These are phyloP conservation scores for Aspergillus phoenicis DNA, from an alignment of 2,329 filamentous ascomycete species.

Conservation along the genomic window DNA sequence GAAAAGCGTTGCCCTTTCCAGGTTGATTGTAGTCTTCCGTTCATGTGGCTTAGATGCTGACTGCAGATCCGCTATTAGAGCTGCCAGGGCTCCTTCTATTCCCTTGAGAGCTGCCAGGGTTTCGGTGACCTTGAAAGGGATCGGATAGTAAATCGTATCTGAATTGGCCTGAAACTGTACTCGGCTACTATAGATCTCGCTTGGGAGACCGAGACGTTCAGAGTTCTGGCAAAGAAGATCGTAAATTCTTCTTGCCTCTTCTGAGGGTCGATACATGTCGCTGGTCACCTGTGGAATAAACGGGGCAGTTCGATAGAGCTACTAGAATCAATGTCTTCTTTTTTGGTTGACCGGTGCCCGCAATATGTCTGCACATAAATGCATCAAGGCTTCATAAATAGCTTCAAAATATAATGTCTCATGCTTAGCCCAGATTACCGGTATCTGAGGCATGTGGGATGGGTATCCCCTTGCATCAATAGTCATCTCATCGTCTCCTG, in stretches of 20 bases:
- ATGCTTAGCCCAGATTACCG: too few relatives aligned
- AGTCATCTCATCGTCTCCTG: too few relatives aligned
- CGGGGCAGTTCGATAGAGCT: background rate
- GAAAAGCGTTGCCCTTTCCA: background rate
- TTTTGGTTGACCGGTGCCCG: background rate
- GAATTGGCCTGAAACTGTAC: background rate
- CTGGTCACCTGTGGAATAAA: background rate
- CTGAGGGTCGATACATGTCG: background rate
- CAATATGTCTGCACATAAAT: background rate
- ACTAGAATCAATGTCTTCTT: too few relatives aligned
- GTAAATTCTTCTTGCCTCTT: background rate
- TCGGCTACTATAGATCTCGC: background rate
- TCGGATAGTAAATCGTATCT: background rate
- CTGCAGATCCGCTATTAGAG: background rate
- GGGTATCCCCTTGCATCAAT: too few relatives aligned
- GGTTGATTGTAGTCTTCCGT: background rate
- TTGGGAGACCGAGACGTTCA: background rate
- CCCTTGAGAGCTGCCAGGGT: slow-evolving; percentile 6
- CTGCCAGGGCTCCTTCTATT: background rate
- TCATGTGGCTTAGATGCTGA: background rate
- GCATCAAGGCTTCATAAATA: too few relatives aligned
- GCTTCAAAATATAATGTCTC: too few relatives aligned
- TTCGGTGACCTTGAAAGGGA: slow-evolving; percentile 8
- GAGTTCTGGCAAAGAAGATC: background rate
- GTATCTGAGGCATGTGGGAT: too few relatives aligned